phyloP scores from a whole-genome alignment of 2,329 filamentous ascomycete species.

The Microdochium nivale region DNA sequence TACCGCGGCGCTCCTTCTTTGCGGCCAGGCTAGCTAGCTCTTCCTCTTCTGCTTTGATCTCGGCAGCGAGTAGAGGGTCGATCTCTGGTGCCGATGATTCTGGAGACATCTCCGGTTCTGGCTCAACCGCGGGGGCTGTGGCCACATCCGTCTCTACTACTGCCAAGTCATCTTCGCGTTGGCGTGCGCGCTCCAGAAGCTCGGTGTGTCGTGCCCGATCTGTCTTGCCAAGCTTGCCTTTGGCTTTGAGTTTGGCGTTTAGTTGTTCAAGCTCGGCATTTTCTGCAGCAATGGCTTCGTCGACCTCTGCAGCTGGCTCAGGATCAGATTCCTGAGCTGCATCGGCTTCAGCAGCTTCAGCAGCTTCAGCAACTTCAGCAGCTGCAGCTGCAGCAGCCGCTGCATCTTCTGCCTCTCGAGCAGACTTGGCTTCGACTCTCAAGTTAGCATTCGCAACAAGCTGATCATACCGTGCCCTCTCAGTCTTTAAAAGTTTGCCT shows the following conservation, averaged over 20 bases:
- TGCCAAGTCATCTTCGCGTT: constrained; percentile 21
- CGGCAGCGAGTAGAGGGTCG: neutral
- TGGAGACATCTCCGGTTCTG: neutral
- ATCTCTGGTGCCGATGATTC: neutral
- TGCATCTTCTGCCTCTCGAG: constrained; percentile 16
- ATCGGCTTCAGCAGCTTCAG: neutral
- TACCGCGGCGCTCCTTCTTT: constrained; percentile 41
- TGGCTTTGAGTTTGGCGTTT: neutral
- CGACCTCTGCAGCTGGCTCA: neutral
- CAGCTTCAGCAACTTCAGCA: no score
- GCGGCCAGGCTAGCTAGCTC: constrained; percentile 31
- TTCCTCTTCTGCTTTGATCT: constrained; percentile 16
- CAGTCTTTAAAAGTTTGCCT: constrained; percentile 27
- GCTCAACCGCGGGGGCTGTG: neutral
- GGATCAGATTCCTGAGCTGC: neutral
- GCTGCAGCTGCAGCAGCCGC: constrained; percentile 12
- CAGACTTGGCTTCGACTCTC: constrained; percentile 1
- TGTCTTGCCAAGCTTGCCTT: neutral
- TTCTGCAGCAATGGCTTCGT: neutral
- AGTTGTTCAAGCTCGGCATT: neutral
- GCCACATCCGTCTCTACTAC: neutral
- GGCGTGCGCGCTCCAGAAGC: neutral
- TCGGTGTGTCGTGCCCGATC: neutral
- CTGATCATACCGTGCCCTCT: constrained; percentile 10
- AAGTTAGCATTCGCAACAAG: neutral